These are phyloP conservation scores for Spirogloea muscicola DNA, from an alignment of 139 green algal genomes.

Conservation along the genomic window DNA sequence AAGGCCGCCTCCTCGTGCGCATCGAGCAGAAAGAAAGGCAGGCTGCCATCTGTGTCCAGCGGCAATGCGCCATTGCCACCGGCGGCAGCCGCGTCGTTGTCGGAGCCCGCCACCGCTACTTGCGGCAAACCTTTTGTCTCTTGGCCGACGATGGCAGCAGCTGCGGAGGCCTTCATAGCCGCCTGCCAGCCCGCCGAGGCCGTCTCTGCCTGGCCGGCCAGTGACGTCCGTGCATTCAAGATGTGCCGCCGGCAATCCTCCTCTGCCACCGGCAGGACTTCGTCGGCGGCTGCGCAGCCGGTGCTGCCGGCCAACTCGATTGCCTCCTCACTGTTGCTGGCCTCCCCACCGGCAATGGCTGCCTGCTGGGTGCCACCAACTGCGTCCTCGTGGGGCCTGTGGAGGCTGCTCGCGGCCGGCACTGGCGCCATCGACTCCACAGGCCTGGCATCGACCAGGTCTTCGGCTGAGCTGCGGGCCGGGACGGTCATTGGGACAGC, in stretches of 20 bases:
- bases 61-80: constrained; percentile 46
- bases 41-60: constrained; percentile 58
- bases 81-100: neutral
- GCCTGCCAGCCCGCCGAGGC: constrained; percentile 19
- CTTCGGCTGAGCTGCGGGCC: no score
- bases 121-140: neutral
- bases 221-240: constrained; percentile 16
- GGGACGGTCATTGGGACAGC: no score
- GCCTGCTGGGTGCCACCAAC: neutral
- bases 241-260: no score
- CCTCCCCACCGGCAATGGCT: neutral
- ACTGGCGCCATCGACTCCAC: no score
- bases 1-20: constrained; percentile 73
- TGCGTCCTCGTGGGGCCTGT: no score
- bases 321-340: neutral
- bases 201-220: constrained; percentile 2
- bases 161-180: constrained; percentile 1
- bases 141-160: neutral
- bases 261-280: no score
- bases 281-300: neutral
- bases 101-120: neutral
- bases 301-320: neutral
- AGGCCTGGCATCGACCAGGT: no score
- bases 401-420: no score
- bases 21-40: constrained; percentile 89